Evolutionary conservation across 768 basidiomycete species (phyloP).

Genomic region (Psilocybe tampanensis): DNA sequence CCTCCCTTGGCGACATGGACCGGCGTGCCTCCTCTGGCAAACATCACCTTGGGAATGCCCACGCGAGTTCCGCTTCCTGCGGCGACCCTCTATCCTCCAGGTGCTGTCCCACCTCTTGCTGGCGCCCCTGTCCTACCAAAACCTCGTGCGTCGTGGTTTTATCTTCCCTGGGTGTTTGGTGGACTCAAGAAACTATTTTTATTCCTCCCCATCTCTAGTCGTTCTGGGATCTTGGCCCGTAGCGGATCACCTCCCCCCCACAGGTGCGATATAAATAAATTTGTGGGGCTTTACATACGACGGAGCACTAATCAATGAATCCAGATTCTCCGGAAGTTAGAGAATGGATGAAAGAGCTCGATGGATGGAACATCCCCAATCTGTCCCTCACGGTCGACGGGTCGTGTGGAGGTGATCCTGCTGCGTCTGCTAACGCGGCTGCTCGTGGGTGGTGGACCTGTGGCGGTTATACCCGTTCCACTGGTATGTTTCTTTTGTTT

Average conservation of each 20-base stretch:
- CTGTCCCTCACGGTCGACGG: conserved; percentile 65
- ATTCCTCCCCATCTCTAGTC: conserved; percentile 34
- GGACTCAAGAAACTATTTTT: not conserved
- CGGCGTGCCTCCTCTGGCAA: conserved; percentile 56
- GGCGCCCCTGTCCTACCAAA: conserved; percentile 71
- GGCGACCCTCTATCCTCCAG: conserved; percentile 56
- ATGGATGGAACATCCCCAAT: conserved; percentile 70
- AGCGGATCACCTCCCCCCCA: conserved; percentile 61
- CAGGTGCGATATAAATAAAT: conserved; percentile 41
- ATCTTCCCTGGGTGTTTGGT: not conserved
- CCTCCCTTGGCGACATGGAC: conserved; percentile 53
- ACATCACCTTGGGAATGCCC: conserved; percentile 67
- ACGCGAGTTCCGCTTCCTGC: conserved; percentile 48
- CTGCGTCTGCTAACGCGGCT: conserved; percentile 56
- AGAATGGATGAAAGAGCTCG: conserved; percentile 76
- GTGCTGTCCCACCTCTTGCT: conserved; percentile 60
- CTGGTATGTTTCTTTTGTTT: conserved; percentile 33
- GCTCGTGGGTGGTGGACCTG: conserved; percentile 91
- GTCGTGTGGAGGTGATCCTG: conserved; percentile 64
- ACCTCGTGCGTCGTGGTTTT: conserved; percentile 46
- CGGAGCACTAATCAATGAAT: not conserved
- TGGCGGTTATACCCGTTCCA: conserved; percentile 63
- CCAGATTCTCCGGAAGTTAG: conserved; percentile 63
- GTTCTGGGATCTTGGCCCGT: conserved; percentile 59
- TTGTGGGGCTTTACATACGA: not conserved